These are phyloP conservation scores for Gypsophila paniculata DNA, from an alignment of 179 eudicot species.

Conservation along the genomic window DNA sequence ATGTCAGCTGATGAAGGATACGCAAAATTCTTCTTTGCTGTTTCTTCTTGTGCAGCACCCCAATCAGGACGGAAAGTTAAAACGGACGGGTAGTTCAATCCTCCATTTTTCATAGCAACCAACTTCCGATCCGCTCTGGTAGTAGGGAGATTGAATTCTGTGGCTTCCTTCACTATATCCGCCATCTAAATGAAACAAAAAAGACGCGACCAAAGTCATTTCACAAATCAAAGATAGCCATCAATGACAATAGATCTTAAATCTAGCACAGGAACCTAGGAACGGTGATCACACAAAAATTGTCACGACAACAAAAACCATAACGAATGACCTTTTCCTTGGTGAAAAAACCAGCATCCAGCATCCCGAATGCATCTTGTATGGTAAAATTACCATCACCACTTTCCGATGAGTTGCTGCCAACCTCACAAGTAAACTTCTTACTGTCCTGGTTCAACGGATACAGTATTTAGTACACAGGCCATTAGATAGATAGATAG, in stretches of 20 bases:
- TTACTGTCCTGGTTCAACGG: conserved; percentile 47
- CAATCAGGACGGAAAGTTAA: conserved; percentile 62
- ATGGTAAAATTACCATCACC: conserved; percentile 16
- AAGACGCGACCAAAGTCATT: not conserved
- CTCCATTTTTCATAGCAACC: conserved; percentile 72
- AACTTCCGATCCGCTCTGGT: conserved; percentile 47
- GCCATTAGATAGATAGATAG: not conserved
- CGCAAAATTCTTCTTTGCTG: conserved; percentile 32
- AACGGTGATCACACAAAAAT: not conserved
- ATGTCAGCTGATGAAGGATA: conserved; percentile 46
- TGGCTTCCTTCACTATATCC: conserved; percentile 62
- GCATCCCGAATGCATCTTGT: conserved; percentile 39
- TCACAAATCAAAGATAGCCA: not conserved
- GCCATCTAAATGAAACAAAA: conserved; percentile 38
- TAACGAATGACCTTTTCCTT: conserved; percentile 39
- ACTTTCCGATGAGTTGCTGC: conserved; percentile 18
- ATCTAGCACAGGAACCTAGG: not conserved
- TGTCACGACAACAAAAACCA: not conserved
- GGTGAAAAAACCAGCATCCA: conserved; percentile 59
- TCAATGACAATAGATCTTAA: not conserved
- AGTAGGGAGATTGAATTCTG: conserved; percentile 59
- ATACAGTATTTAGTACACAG: conserved; percentile 17
- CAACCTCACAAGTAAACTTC: conserved; percentile 26
- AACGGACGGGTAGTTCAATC: conserved; percentile 59
- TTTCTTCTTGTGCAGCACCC: conserved; percentile 30